These are phyloP conservation scores for Tolypocladium paradoxum DNA, from an alignment of 2,329 filamentous ascomycete genomes.

Conservation along the genomic window DNA sequence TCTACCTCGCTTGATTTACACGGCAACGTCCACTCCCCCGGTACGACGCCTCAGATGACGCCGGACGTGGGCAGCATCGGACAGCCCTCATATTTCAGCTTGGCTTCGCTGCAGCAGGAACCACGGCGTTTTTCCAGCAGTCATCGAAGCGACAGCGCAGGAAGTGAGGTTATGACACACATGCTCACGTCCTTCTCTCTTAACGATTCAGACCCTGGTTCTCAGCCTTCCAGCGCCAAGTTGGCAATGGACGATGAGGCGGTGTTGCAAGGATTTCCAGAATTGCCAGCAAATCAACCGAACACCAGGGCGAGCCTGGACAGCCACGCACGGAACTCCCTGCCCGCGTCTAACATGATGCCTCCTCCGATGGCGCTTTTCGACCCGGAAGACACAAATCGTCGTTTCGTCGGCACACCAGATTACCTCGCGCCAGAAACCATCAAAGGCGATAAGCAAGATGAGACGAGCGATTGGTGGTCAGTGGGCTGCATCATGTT, in stretches of 20 bases:
- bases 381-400: constrained; percentile 85
- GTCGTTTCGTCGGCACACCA: constrained; percentile 90
- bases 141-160: constrained; percentile 82
- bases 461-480: constrained; percentile 99
- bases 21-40: constrained; percentile 60
- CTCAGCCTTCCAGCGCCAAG: constrained; percentile 33
- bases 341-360: constrained; percentile 57
- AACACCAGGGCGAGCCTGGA: constrained; percentile 21
- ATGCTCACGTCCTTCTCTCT: constrained; percentile 76
- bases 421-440: constrained; percentile 97
- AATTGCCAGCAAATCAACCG: constrained; percentile 43
- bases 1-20: constrained; percentile 91
- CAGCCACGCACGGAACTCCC: constrained; percentile 20
- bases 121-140: constrained; percentile 58
- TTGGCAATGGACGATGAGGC: constrained; percentile 68
- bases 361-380: constrained; percentile 90
- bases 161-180: constrained; percentile 72
- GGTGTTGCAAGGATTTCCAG: constrained; percentile 65
- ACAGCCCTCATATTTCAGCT: constrained; percentile 88
- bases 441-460: constrained; percentile 87
- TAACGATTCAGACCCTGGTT: constrained; percentile 43
- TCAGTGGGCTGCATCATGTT: constrained; percentile 98
- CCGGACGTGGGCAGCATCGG: constrained; percentile 55
- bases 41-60: constrained; percentile 76
- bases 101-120: constrained; percentile 49